Conservation (phyloP, 495 filamentous ascomycete species). For the Choiromyces venosus region DNA sequence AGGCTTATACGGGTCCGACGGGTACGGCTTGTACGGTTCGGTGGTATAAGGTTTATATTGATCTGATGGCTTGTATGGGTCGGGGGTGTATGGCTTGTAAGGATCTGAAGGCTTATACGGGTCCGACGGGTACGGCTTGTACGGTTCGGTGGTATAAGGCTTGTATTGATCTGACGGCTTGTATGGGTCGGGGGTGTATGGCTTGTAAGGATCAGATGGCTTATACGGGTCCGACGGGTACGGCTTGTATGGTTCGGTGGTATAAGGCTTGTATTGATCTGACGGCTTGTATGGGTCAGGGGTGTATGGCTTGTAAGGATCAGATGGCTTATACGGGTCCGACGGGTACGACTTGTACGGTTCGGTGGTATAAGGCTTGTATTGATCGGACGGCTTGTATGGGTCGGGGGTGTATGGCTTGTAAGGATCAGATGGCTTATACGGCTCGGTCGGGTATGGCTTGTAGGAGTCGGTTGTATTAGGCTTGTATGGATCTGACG, state of each 20-base stretch:
- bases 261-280: background rate
- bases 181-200: no score
- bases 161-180: no score
- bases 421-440: background rate
- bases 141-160: no score
- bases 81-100: no score
- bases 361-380: background rate
- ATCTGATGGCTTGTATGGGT: no score
- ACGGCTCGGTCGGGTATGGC: background rate
- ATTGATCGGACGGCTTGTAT: background rate
- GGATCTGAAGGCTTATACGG: no score
- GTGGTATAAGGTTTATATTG: no score
- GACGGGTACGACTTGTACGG: background rate
- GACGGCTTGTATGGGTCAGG: background rate
- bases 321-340: slow-evolving; percentile 6
- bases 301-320: background rate
- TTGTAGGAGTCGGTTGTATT: background rate
- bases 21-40: no score
- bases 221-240: background rate
- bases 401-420: background rate
- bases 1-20: no score
- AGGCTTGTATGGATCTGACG: background rate
- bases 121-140: no score
- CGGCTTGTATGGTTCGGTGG: background rate
- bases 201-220: no score